These are phyloP conservation scores for Podochytrium sp. DNA, from an alignment of 192 early-diverging fungal species.

Conservation along the genomic window DNA sequence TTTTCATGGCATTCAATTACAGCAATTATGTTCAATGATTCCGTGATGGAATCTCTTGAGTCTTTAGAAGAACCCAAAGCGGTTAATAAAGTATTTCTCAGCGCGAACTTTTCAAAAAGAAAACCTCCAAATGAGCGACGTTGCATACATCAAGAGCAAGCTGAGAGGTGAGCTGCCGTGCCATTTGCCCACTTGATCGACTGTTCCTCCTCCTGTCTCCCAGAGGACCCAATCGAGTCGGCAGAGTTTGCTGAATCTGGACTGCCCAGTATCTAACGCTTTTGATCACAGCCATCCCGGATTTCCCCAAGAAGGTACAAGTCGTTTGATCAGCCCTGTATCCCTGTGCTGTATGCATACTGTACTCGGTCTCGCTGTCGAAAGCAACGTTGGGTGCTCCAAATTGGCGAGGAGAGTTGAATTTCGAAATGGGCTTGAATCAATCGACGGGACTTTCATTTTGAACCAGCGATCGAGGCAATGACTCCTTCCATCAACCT, in stretches of 20 bases:
- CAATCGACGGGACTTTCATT: neutral
- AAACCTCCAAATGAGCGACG: constrained; percentile 37
- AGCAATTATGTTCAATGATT: neutral
- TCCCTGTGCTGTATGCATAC: neutral
- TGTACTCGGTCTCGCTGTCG: neutral
- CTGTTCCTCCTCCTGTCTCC: neutral
- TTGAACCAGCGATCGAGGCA: neutral
- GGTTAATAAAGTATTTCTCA: too few relatives aligned
- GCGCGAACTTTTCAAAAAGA: too few relatives aligned
- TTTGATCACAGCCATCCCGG: constrained; percentile 57
- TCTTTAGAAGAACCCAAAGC: too few relatives aligned
- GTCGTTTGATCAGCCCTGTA: neutral
- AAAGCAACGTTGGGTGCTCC: neutral
- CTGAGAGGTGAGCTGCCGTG: constrained; percentile 20
- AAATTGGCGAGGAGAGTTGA: neutral
- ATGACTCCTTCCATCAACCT: too few relatives aligned
- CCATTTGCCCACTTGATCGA: neutral
- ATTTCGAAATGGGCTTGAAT: neutral
- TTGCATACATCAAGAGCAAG: constrained; percentile 48
- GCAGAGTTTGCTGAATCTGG: neutral
- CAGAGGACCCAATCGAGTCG: neutral
- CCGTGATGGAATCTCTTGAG: too few relatives aligned
- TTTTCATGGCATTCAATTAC: neutral
- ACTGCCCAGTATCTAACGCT: neutral
- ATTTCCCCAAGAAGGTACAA: constrained; percentile 80